phyloP scores from a whole-genome alignment of 805 yeast species.

The Kodamaea nitidulidarum region DNA sequence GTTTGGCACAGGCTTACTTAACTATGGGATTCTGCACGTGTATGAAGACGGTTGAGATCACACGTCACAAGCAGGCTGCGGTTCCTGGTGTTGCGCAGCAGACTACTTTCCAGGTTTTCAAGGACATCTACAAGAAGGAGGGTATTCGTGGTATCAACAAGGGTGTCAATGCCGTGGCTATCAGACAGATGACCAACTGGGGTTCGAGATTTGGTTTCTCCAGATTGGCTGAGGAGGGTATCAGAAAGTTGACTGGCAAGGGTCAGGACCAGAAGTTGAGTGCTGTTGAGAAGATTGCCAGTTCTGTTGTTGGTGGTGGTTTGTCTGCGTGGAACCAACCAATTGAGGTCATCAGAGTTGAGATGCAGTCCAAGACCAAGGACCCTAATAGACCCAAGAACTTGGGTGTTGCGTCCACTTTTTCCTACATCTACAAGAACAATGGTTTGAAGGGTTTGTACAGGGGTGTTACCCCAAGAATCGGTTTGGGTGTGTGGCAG shows the following conservation, averaged over 20 bases:
- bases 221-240: constrained; percentile 83
- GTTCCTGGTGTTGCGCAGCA: constrained; percentile 61
- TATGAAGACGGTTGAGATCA: constrained; percentile 98
- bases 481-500: constrained; percentile 97
- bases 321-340: constrained; percentile 99
- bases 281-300: constrained; percentile 76
- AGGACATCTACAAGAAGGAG: constrained; percentile 76
- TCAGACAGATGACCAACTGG: constrained; percentile 98
- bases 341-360: constrained; percentile 94
- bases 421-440: constrained; percentile 74
- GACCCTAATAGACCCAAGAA: constrained; percentile 97
- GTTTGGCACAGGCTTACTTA: constrained; percentile 91
- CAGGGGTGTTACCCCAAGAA: constrained; percentile 95
- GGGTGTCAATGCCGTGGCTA: constrained; percentile 99
- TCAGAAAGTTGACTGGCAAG: constrained; percentile 63
- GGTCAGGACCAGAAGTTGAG: constrained; percentile 53
- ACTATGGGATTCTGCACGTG: constrained; percentile 99
- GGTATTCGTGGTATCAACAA: constrained; percentile 94
- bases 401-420: constrained; percentile 69
- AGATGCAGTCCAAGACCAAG: constrained; percentile 91
- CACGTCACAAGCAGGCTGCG: constrained; percentile 71
- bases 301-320: constrained; percentile 94
- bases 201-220: constrained; percentile 95
- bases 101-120: constrained; percentile 80
- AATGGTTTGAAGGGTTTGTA: constrained; percentile 89